A percentile compares a stretch with the other conserved stretches of the same genome.
Evolutionary conservation across 371 early-diverging fungal species (phyloP).

Genomic region (Syncephalastrum monosporum): DNA sequence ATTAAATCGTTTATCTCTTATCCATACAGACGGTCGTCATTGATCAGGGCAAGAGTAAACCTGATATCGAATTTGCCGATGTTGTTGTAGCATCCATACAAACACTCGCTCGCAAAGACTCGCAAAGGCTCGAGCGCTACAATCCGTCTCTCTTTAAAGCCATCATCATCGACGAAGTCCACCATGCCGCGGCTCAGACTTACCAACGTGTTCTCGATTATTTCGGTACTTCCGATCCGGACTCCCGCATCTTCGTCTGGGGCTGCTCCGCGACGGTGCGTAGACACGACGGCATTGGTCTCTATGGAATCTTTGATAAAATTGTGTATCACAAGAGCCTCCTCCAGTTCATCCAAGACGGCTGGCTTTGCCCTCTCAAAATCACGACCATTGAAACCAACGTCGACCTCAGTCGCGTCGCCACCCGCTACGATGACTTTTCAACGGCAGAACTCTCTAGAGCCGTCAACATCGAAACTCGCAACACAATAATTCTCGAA

Average conservation of each 20-base stretch:
- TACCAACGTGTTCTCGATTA: slow-evolving; percentile 74
- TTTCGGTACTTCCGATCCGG: slow-evolving; percentile 51
- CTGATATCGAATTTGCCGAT: slow-evolving; percentile 58
- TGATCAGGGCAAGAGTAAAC: slow-evolving; percentile 63
- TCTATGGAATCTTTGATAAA: slow-evolving; percentile 71
- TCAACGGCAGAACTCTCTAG: slow-evolving; percentile 49
- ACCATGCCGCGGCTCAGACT: slow-evolving; percentile 82
- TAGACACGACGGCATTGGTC: slow-evolving; percentile 79
- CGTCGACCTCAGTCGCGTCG: slow-evolving; percentile 55
- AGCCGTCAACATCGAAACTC: slow-evolving; percentile 59
- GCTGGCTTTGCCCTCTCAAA: slow-evolving; percentile 70
- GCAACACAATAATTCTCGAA: slow-evolving; percentile 71
- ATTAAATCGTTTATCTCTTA: slow-evolving; percentile 2
- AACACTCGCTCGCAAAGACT: slow-evolving; percentile 58
- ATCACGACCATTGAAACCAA: slow-evolving; percentile 68
- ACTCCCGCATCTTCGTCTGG: slow-evolving; percentile 72
- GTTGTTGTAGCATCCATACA: slow-evolving; percentile 82
- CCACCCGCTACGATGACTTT: slow-evolving; percentile 63
- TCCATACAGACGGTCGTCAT: slow-evolving; percentile 52
- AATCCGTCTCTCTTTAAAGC: slow-evolving; percentile 80
- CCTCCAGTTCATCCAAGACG: slow-evolving; percentile 79
- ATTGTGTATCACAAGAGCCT: slow-evolving; percentile 78
- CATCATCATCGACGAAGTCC: slow-evolving; percentile 93
- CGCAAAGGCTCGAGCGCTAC: slow-evolving; percentile 59
- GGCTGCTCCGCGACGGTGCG: slow-evolving; percentile 93